Evolutionary conservation across 2,329 filamentous ascomycete species (phyloP).

Genomic region (Calonectria pteridis): DNA sequence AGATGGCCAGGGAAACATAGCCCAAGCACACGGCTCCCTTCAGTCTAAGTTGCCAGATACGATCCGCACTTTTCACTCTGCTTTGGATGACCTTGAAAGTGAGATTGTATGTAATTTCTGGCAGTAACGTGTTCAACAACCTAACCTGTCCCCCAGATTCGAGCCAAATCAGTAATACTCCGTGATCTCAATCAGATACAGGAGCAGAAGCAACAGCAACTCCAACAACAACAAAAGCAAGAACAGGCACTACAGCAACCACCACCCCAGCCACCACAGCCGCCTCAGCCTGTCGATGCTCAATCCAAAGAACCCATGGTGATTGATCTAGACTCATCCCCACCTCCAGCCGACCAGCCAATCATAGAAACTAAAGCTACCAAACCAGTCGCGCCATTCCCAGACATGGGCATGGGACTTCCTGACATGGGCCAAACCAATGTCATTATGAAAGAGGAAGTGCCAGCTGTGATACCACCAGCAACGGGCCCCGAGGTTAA

Average conservation of each 20-base stretch:
- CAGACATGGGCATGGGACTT: constrained; percentile 67
- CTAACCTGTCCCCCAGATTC: constrained; percentile 46
- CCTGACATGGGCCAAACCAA: constrained; percentile 43
- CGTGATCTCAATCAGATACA: constrained; percentile 63
- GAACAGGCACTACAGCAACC: constrained; percentile 25
- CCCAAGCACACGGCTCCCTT: constrained; percentile 47
- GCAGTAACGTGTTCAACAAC: not conserved
- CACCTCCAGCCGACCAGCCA: constrained; percentile 47
- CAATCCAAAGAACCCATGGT: constrained; percentile 52
- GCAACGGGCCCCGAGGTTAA: constrained; percentile 33
- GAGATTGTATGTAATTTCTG: constrained; percentile 63
- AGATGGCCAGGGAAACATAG: constrained; percentile 57
- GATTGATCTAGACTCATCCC: constrained; percentile 54
- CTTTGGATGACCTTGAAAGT: constrained; percentile 67
- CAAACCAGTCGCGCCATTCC: constrained; percentile 65
- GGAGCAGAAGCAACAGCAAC: constrained; percentile 41
- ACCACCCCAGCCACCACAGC: constrained; percentile 28
- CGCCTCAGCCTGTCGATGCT: constrained; percentile 49
- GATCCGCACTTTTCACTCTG: constrained; percentile 63
- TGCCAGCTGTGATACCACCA: constrained; percentile 24
- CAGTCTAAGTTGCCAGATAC: constrained; percentile 60
- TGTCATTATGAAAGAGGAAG: constrained; percentile 40
- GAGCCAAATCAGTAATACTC: constrained; percentile 66
- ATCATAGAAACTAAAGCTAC: constrained; percentile 49
- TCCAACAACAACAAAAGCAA: constrained; percentile 31